These are phyloP conservation scores for Rhodotorula graminis DNA, from an alignment of 768 basidiomycete species.

Conservation along the genomic window DNA sequence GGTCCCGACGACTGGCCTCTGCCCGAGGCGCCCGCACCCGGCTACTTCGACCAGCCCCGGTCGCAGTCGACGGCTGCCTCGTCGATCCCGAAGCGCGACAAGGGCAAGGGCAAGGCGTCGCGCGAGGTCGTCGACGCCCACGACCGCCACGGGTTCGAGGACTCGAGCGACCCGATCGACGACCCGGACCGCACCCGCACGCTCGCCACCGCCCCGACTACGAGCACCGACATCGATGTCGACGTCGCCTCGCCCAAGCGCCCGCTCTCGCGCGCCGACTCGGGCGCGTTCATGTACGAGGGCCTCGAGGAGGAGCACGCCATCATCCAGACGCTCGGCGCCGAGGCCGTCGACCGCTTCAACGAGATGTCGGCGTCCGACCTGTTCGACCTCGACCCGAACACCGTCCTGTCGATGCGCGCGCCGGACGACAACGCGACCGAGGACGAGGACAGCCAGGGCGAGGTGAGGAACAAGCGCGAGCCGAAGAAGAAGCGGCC, in stretches of 20 bases:
- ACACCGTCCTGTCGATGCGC: neutral
- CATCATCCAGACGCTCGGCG: constrained; percentile 7
- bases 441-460: constrained; percentile 2
- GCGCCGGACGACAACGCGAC: neutral
- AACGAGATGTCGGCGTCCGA: neutral
- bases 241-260: neutral
- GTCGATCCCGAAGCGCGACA: neutral
- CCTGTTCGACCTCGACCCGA: neutral
- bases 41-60: neutral
- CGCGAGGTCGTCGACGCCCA: neutral
- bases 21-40: neutral
- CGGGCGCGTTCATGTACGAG: neutral
- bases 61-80: neutral
- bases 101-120: too few species aligned
- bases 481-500: neutral
- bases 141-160: neutral
- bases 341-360: constrained; percentile 6
- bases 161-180: neutral
- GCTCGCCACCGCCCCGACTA: neutral
- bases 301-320: constrained; percentile 15
- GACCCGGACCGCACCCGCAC: neutral
- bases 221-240: neutral
- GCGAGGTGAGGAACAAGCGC: neutral
- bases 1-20: constrained; percentile 7
- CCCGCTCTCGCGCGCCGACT: too few species aligned